Evolutionary conservation across 345 rosid species (phyloP).

Genomic region (Hibiscus mutabilis): DNA sequence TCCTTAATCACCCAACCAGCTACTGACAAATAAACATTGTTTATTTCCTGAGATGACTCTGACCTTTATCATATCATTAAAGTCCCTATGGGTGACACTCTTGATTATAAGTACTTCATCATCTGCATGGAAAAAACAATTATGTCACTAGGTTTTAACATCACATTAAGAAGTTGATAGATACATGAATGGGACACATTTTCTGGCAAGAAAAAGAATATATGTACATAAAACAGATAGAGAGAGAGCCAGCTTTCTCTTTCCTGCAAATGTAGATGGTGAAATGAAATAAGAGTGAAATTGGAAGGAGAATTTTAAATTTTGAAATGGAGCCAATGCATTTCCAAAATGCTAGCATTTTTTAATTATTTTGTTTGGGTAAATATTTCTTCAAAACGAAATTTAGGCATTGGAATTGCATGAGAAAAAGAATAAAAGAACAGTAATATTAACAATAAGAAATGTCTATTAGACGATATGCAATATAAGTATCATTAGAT

Average conservation of each 20-base stretch:
- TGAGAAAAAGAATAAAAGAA: background rate
- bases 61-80: slow-evolving; percentile 93
- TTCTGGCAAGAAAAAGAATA: background rate
- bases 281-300: background rate
- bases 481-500: background rate
- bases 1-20: background rate
- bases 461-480: background rate
- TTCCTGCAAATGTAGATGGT: background rate
- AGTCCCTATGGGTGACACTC: slow-evolving; percentile 84
- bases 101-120: slow-evolving; percentile 90
- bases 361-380: background rate
- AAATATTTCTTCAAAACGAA: background rate
- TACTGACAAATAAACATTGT: background rate
- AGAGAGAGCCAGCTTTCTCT: background rate
- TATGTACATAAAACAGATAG: background rate
- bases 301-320: background rate
- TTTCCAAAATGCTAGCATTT: background rate
- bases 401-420: background rate
- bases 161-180: background rate
- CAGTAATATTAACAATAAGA: background rate
- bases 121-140: slow-evolving; percentile 40
- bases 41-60: slow-evolving; percentile 7
- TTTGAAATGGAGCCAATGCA: background rate
- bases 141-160: slow-evolving; percentile 3
- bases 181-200: slow-evolving; percentile 1